Evolutionary conservation across 176 grass and related monocot species (phyloP), one percentile per base, ranked within the genome.

Genomic region (Hsuehochloa calcarea): DNA sequence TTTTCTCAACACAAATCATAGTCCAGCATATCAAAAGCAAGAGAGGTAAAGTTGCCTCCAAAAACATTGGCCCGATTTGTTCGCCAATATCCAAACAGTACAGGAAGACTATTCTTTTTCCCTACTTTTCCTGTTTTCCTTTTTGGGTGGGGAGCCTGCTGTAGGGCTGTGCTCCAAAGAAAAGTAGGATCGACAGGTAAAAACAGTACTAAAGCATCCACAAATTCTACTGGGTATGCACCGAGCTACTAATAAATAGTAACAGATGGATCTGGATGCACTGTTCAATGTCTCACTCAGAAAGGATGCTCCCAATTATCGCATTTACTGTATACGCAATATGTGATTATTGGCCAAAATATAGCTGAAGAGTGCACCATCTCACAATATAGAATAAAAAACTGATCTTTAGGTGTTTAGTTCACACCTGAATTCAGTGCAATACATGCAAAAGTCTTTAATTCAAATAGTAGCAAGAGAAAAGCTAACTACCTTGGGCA

Each of bases 401-500:
- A 25, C 1, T 54, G 4, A 74, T n/a, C 62, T 55, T 54, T 52
- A 50, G 6, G 67, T 52, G 25, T 55, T 75, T 19, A 23, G 49
- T 35, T 70, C 19, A 69, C 44, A 65, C 55, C 51, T 78, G 71
- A 81, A 74, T 81, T 46, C 25, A 37, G 51, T 64, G 35, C n/a
- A 85, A 76, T 39, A 89, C 79, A 90, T 71, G 65, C 19, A 65
- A 55, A 55, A 63, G 19, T 47, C 55, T 72, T 86, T 72, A 63
- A 65, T 78, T 70, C 22, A 26, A 75, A 77, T 50, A 86, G 17
- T 38, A 82, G 84, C 46, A 65, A 87, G 65, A 61, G 58, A 85
- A 62, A 43, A 72, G 63, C 84, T 52, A 74, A 78, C 17, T 74
- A 95, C 96, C 93, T 87, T 93, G 88, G 65, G 46, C 65, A 74